Evolutionary conservation across 2,329 filamentous ascomycete species (phyloP).

Genomic region (Catunica adiposa): DNA sequence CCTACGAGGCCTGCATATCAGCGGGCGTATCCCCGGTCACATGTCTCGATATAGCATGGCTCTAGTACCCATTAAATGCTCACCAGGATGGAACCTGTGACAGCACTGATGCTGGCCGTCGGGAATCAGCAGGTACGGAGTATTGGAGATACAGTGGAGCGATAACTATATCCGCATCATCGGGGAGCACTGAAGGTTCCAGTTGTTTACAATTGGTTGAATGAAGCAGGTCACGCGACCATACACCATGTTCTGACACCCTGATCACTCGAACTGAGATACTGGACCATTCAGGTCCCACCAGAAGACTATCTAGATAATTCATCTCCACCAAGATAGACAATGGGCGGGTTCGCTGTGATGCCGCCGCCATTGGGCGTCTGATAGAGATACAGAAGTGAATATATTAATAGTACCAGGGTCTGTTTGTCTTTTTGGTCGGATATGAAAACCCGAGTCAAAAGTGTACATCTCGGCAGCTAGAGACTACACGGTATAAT

Average conservation of each 20-base stretch:
- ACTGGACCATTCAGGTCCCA: not conserved
- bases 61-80: not conserved
- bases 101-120: too few species aligned
- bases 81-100: too few species aligned
- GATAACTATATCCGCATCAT: not conserved
- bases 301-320: too few species aligned
- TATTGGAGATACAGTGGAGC: too few species aligned
- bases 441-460: not conserved
- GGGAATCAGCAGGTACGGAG: too few species aligned
- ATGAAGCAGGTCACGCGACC: not conserved
- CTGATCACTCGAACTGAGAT: not conserved
- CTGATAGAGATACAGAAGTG: too few species aligned
- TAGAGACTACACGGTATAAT: not conserved
- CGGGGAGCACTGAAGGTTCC: not conserved
- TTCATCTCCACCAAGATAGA: too few species aligned
- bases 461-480: not conserved
- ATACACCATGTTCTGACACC: not conserved
- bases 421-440: too few species aligned
- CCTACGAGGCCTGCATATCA: slow-evolving; percentile 1
- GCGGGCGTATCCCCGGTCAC: slow-evolving; percentile 4
- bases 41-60: not conserved
- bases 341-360: too few species aligned
- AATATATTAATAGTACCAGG: too few species aligned
- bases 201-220: not conserved
- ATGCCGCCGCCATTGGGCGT: too few species aligned